Conservation (phyloP, 1,139 yeast genomes). For the Dujonia santamariae region DNA sequence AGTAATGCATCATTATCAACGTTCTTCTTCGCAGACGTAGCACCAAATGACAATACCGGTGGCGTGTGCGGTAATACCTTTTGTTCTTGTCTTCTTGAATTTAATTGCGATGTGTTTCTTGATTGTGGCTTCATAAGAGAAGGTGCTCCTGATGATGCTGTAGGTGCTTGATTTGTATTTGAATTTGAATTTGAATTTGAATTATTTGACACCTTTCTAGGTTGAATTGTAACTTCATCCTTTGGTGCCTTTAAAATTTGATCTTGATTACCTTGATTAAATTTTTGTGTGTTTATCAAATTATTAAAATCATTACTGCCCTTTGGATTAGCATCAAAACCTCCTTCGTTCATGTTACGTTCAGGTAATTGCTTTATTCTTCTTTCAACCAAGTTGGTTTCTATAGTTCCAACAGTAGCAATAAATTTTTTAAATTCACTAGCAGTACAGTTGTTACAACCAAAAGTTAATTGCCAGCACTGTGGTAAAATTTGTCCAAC, state of each 20-base stretch:
- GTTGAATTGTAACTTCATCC: slow-evolving; percentile 15
- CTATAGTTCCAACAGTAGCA: slow-evolving; percentile 25
- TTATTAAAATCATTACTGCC: slow-evolving; percentile 23
- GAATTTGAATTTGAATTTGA: slow-evolving; percentile 2
- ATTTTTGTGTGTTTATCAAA: slow-evolving; percentile 31
- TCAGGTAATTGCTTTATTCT: slow-evolving; percentile 27
- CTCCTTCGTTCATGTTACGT: neutral
- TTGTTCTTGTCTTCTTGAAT: slow-evolving; percentile 4
- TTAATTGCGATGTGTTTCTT: no score
- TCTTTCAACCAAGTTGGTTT: slow-evolving; percentile 24
- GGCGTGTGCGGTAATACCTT: slow-evolving; percentile 11
- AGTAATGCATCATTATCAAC: slow-evolving; percentile 17
- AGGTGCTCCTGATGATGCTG: no score
- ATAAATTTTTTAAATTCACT: slow-evolving; percentile 33
- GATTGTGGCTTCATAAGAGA: slow-evolving; percentile 2
- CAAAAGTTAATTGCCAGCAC: slow-evolving; percentile 36
- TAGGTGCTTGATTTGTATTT: slow-evolving; percentile 2
- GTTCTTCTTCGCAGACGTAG: slow-evolving; percentile 14
- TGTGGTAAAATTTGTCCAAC: slow-evolving; percentile 40
- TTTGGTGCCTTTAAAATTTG: slow-evolving; percentile 22
- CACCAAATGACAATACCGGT: slow-evolving; percentile 23
- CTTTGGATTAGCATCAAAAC: slow-evolving; percentile 9
- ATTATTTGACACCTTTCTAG: slow-evolving; percentile 9
- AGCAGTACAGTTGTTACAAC: slow-evolving; percentile 40
- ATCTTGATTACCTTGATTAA: slow-evolving; percentile 28